Conservation (phyloP, 805 yeast species). For the Phaffomyces thermotolerans region DNA sequence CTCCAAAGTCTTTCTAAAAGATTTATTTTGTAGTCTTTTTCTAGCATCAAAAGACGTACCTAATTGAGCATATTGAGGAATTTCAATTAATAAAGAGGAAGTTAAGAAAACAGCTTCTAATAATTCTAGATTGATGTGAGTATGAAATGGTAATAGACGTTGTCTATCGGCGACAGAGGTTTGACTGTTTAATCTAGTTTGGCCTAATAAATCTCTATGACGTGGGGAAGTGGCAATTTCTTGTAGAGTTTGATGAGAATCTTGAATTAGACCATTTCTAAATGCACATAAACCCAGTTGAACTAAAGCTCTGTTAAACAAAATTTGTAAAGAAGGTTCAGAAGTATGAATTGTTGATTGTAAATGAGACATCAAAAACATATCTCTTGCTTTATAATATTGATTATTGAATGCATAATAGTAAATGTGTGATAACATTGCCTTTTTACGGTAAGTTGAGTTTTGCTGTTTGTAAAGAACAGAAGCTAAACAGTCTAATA, state of each 20-base stretch:
- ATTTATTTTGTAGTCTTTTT: conserved; percentile 62
- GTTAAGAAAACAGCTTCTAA: conserved; percentile 93
- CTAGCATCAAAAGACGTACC: conserved; percentile 48
- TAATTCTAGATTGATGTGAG: conserved; percentile 94
- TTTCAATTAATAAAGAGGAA: conserved; percentile 79
- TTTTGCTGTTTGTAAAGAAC: conserved; percentile 62
- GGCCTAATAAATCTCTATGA: conserved; percentile 84
- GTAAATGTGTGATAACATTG: conserved; percentile 79
- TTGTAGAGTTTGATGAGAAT: conserved; percentile 77
- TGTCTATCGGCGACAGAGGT: conserved; percentile 58
- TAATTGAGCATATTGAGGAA: conserved; percentile 80
- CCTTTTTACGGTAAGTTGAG: conserved; percentile 68
- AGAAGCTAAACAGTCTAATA: conserved; percentile 59
- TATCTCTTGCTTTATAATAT: conserved; percentile 78
- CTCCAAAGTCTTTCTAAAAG: conserved; percentile 86
- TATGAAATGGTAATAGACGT: conserved; percentile 91
- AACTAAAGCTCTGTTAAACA: conserved; percentile 91
- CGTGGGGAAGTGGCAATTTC: conserved; percentile 84
- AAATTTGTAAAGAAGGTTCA: conserved; percentile 80
- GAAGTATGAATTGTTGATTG: conserved; percentile 78
- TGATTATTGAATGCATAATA: conserved; percentile 86
- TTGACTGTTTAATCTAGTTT: conserved; percentile 55
- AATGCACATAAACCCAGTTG: conserved; percentile 96
- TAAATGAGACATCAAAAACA: conserved; percentile 79
- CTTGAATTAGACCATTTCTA: conserved; percentile 78